Evolutionary conservation across 1,284 basidiomycete species (phyloP).

Genomic region (Heliocybe sulcata): DNA sequence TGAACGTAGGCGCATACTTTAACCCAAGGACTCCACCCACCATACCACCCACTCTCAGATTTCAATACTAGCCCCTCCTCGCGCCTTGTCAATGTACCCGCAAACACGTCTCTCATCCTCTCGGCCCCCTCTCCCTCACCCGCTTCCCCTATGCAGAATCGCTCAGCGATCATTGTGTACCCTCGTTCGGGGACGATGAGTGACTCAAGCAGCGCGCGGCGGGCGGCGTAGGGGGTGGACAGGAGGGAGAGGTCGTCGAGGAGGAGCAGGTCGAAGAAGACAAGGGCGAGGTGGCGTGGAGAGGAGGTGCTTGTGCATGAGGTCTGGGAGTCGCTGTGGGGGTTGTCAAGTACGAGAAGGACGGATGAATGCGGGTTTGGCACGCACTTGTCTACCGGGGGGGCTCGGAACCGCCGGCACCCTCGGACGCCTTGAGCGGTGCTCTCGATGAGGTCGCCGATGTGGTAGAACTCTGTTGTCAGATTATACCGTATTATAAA

Average conservation of each 20-base stretch:
- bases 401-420: not conserved
- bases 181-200: slow-evolving; percentile 46
- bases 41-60: slow-evolving; percentile 58
- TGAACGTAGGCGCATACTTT: too few species aligned
- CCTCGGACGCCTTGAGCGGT: slow-evolving; percentile 41
- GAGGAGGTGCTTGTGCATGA: slow-evolving; percentile 35
- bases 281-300: slow-evolving; percentile 61
- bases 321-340: slow-evolving; percentile 38
- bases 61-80: slow-evolving; percentile 77
- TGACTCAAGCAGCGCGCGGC: slow-evolving; percentile 55
- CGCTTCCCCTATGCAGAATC: slow-evolving; percentile 24
- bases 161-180: slow-evolving; percentile 55
- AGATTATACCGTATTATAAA: not conserved
- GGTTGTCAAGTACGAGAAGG: not conserved
- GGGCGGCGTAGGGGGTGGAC: slow-evolving; percentile 43
- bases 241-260: slow-evolving; percentile 56
- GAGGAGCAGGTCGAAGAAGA: slow-evolving; percentile 79
- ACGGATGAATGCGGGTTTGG: not conserved
- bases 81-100: slow-evolving; percentile 37
- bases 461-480: slow-evolving; percentile 64
- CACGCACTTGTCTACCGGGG: not conserved
- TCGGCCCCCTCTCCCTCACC: slow-evolving; percentile 14
- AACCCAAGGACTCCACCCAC: slow-evolving; percentile 65
- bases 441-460: slow-evolving; percentile 45
- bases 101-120: slow-evolving; percentile 31